Evolutionary conservation across 306 rosid genomes (phyloP), one percentile per base, ranked within the genome.

Genomic region (Quercus gilva): DNA sequence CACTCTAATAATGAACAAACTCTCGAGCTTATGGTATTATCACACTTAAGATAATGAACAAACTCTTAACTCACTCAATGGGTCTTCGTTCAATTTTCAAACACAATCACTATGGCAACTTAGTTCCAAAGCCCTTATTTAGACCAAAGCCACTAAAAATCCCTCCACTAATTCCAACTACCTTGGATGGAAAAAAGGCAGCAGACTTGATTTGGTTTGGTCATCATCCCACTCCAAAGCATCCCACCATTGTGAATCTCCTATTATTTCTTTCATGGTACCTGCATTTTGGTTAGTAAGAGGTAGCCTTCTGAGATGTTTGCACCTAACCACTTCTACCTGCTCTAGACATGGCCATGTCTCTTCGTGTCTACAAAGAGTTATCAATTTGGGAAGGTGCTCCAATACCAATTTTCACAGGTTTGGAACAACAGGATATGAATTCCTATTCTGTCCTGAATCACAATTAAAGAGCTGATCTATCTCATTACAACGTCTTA

Each of bases 391-490:
- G 6, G 83, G 78, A 35, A 79, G 78, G 5, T 19, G 10, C 55
- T 35, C 21, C 65, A 79, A 55, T 55, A 63, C 55, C 33, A 79
- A 33, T 43, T 10, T 55, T 7, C 26, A 25, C 14, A 79, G 74
- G 33, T 55, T 73, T 6, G 83, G 83, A 29, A 35, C 83, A 53
- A 73, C 14, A 19, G 74, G 83, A 23, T 35, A 56, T 61, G n/a
- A 26, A 45, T 31, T 28, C 6, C 0, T 21, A 3, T 0, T 53
- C 8, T 21, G 63, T n/a, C 45, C 3, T 0, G 74, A 52, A 64
- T 19, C 26, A 69, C 19, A 79, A 37, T 21, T 74, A 41, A 79
- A 79, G 5, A 79, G 74, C 78, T 51, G 59, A 3, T 20, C 57
- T 17, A 79, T 12, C 58, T 29, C 10, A 1, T 53, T 8, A 26